These are phyloP conservation scores for Saposhnikovia divaricata DNA, from an alignment of 129 eudicot species.

Conservation along the genomic window DNA sequence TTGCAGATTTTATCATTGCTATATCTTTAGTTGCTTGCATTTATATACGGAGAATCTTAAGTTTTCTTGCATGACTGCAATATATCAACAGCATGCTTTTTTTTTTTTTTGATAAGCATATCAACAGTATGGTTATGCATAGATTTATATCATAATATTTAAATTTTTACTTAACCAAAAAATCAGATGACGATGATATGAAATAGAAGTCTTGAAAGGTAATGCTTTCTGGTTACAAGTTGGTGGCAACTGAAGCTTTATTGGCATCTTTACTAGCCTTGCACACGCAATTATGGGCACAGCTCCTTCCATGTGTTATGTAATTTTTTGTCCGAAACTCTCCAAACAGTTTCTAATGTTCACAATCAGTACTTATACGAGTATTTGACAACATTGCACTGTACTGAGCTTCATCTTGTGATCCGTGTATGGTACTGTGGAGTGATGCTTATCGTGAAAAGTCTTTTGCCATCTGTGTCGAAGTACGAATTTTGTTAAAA, in stretches of 20 bases:
- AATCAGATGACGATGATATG: not conserved
- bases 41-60: not conserved
- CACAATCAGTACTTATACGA: not conserved
- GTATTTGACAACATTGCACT: not conserved
- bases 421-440: no score
- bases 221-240: not conserved
- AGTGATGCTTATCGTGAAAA: no score
- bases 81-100: not conserved
- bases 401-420: no score
- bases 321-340: not conserved
- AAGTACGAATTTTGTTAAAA: no score
- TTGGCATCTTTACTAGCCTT: not conserved
- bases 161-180: not conserved
- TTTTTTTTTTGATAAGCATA: no score
- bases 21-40: not conserved
- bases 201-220: not conserved
- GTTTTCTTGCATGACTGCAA: not conserved
- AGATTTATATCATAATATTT: not conserved
- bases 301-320: not conserved
- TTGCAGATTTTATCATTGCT: not conserved
- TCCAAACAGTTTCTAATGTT: not conserved
- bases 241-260: not conserved
- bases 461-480: no score
- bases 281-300: not conserved
- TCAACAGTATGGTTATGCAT: not conserved